A percentile compares a stretch with the other conserved stretches of the same genome.
Evolutionary conservation across 345 rosid genomes (phyloP).

Genomic region (Moringa oleifera): DNA sequence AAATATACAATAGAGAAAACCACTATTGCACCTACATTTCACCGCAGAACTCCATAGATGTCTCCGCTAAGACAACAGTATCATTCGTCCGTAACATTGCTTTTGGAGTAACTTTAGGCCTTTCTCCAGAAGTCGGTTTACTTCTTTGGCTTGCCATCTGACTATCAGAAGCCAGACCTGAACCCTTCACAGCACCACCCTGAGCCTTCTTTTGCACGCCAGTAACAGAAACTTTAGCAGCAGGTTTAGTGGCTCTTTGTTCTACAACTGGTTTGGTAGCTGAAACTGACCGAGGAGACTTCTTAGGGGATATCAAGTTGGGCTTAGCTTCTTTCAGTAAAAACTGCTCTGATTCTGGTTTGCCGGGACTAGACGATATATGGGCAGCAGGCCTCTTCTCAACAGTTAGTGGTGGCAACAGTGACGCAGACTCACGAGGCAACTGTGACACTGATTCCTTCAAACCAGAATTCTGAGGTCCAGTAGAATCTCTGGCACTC

Average conservation of each 20-base stretch:
- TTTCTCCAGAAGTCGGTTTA: slow-evolving; percentile 44
- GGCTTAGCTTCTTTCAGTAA: slow-evolving; percentile 35
- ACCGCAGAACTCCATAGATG: slow-evolving; percentile 32
- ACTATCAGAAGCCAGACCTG: slow-evolving; percentile 31
- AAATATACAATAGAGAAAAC: slow-evolving; percentile 13
- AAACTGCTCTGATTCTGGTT: slow-evolving; percentile 31
- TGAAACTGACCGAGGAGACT: slow-evolving; percentile 36
- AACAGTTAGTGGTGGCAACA: slow-evolving; percentile 18
- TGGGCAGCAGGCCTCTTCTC: slow-evolving; percentile 30
- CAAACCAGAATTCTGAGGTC: slow-evolving; percentile 22
- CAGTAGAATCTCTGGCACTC: slow-evolving; percentile 29
- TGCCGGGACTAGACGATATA: slow-evolving; percentile 29
- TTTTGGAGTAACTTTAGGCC: slow-evolving; percentile 43
- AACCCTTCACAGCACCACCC: slow-evolving; percentile 36
- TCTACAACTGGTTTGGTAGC: slow-evolving; percentile 30
- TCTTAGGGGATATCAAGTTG: slow-evolving; percentile 42
- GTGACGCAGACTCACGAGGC: slow-evolving; percentile 28
- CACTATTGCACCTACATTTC: slow-evolving; percentile 34
- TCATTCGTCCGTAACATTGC: slow-evolving; percentile 32
- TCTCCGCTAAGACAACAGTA: slow-evolving; percentile 29
- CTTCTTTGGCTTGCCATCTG: slow-evolving; percentile 38
- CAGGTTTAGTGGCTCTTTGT: slow-evolving; percentile 38
- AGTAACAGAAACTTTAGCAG: slow-evolving; percentile 32
- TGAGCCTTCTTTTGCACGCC: slow-evolving; percentile 40
- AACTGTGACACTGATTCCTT: slow-evolving; percentile 29